Evolutionary conservation across 2,329 filamentous ascomycete species (phyloP), one percentile per base, ranked within the genome.

Genomic region (Ophiostoma sp.): DNA sequence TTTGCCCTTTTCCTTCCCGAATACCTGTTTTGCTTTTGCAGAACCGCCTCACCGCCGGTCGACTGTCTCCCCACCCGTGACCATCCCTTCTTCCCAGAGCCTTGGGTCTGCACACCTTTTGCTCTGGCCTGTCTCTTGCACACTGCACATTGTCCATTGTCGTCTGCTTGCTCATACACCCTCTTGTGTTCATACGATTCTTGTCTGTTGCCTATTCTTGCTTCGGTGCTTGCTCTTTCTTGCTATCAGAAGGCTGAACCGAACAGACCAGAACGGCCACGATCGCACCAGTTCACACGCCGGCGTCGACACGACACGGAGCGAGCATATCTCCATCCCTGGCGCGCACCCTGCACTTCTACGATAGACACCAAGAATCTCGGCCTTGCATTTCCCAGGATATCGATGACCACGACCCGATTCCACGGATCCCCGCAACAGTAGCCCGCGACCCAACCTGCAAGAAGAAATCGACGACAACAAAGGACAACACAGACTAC

Each of bases 21-120:
- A 64, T 64, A 64, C 62, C 36, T 65, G 44, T 52, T 65, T 65
- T 49, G 63, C 45, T 36, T 44, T 8, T 41, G 55, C 55, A 60
- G 49, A 52, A 52, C 16, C 52, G 55, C 27, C 14, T 38, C 55
- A 60, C 55, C 55, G 55, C 55, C 55, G 55, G 9, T 38, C 55
- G 55, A 60, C 27, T 27, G 27, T 38, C 55, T 60, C 55, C n/a
- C 55, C 55, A 40, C 55, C 38, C 55, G 55, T 60, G 55, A 60
- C 55, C 18, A 55, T 55, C 12, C 45, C 18, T 55, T 27, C 27
- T 27, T 55, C 49, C 49, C 49, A 55, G 49, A 55, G 12, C n/a
- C 49, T 18, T 27, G 27, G 27, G 16, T 18, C 6, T 52, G 47
- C 9, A 5, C 18, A 7, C 5, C 16, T 52, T 52, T 47, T 47